Conservation (phyloP, 768 basidiomycete genomes). For the Suillus bovinus region DNA sequence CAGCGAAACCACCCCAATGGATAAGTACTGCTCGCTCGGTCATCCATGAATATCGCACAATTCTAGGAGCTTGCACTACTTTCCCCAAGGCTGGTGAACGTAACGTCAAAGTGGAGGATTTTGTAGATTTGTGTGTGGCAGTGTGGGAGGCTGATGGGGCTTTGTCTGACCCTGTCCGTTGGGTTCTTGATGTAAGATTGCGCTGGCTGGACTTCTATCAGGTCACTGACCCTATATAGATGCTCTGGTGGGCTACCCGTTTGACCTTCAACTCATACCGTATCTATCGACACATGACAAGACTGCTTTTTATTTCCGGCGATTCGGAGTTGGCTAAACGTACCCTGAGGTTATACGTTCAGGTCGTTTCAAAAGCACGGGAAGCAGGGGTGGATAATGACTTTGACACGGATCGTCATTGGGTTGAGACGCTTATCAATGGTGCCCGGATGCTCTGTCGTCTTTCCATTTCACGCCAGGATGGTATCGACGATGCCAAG, state of each 20-base stretch:
- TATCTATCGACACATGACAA: constrained; percentile 82
- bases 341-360: constrained; percentile 78
- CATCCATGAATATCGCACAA: constrained; percentile 68
- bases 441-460: constrained; percentile 79
- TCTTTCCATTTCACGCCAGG: constrained; percentile 39
- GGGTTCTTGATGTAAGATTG: constrained; percentile 74
- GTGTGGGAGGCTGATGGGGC: constrained; percentile 80
- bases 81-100: constrained; percentile 84
- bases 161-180: constrained; percentile 60
- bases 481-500: constrained; percentile 55
- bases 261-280: constrained; percentile 92
- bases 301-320: constrained; percentile 62
- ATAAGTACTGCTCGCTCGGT: constrained; percentile 61
- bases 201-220: background rate
- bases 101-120: constrained; percentile 79
- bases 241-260: constrained; percentile 92
- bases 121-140: constrained; percentile 77
- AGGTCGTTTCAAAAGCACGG: constrained; percentile 81
- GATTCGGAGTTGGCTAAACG: constrained; percentile 67
- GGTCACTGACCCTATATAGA: constrained; percentile 38
- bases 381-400: constrained; percentile 49
- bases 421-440: constrained; percentile 76
- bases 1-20: constrained; percentile 52
- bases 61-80: constrained; percentile 64
- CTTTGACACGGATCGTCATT: constrained; percentile 65